Conservation (phyloP, 2,329 filamentous ascomycete genomes). For the Phialocephala subalpina region DNA sequence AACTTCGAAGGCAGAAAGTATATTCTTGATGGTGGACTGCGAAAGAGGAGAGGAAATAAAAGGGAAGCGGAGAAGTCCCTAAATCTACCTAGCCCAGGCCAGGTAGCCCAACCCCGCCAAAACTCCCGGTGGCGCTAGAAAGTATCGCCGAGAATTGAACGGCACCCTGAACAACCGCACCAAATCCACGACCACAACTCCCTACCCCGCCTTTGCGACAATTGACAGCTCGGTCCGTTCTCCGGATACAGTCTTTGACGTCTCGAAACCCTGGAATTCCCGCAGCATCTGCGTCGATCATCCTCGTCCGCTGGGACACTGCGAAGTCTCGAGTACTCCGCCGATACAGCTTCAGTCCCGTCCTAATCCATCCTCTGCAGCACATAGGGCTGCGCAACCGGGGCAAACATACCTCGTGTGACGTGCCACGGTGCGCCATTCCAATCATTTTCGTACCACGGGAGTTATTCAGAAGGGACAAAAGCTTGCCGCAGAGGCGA, state of each 20-base stretch:
- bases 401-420: not conserved
- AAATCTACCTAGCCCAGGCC: too few relatives aligned
- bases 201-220: not conserved
- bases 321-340: slow-evolving; percentile 1
- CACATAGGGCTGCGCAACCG: slow-evolving; percentile 13
- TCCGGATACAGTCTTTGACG: not conserved
- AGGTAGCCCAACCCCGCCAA: not conserved
- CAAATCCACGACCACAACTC: not conserved
- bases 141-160: not conserved
- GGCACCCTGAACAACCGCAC: not conserved
- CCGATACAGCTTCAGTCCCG: slow-evolving; percentile 3
- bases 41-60: not conserved
- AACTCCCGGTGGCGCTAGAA: not conserved
- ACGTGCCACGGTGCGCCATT: slow-evolving; percentile 3
- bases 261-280: not conserved
- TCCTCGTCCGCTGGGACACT: not conserved
- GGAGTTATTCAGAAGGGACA: not conserved
- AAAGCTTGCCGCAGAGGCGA: not conserved
- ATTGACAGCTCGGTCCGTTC: not conserved
- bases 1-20: not conserved
- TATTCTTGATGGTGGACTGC: not conserved
- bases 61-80: not conserved
- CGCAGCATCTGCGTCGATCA: not conserved
- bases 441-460: slow-evolving; percentile 3
- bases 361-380: not conserved